Conservation (phyloP, 768 basidiomycete genomes). For the Leccinum arenicola region DNA sequence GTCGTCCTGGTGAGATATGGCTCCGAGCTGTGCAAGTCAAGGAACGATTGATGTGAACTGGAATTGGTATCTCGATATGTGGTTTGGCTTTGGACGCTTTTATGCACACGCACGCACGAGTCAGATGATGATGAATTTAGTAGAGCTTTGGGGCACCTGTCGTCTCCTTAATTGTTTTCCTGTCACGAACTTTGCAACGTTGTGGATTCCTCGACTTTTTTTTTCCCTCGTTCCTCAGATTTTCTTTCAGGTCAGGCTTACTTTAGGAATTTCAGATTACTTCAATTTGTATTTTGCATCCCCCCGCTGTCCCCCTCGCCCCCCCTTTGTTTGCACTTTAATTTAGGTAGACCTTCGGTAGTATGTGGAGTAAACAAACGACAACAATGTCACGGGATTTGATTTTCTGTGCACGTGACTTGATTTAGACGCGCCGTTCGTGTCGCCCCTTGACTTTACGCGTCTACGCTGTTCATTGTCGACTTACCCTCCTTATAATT, state of each 20-base stretch:
- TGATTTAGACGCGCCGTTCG: neutral
- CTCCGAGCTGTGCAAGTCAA: slow-evolving; percentile 57
- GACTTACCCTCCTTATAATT: neutral
- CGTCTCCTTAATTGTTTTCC: neutral
- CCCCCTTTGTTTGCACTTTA: slow-evolving; percentile 5
- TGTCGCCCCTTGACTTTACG: no score
- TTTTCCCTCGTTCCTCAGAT: neutral
- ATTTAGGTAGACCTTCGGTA: slow-evolving; percentile 4
- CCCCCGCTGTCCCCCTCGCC: neutral
- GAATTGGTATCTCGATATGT: neutral
- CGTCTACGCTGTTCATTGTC: neutral
- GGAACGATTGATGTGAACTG: slow-evolving; percentile 51
- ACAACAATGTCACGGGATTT: slow-evolving; percentile 11
- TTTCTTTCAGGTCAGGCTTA: slow-evolving; percentile 1
- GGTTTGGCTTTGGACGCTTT: neutral
- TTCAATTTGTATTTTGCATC: neutral
- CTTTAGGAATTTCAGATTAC: slow-evolving; percentile 18
- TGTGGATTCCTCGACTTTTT: neutral
- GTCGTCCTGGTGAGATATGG: slow-evolving; percentile 29
- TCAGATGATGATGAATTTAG: slow-evolving; percentile 8
- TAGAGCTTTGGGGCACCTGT: neutral
- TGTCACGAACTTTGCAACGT: slow-evolving; percentile 9
- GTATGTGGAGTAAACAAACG: neutral
- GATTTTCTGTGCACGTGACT: slow-evolving; percentile 29
- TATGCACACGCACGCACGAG: neutral